phyloP scores from a whole-genome alignment of 1,284 basidiomycete genomes.

The Anthracocystis panici-leucophaei region DNA sequence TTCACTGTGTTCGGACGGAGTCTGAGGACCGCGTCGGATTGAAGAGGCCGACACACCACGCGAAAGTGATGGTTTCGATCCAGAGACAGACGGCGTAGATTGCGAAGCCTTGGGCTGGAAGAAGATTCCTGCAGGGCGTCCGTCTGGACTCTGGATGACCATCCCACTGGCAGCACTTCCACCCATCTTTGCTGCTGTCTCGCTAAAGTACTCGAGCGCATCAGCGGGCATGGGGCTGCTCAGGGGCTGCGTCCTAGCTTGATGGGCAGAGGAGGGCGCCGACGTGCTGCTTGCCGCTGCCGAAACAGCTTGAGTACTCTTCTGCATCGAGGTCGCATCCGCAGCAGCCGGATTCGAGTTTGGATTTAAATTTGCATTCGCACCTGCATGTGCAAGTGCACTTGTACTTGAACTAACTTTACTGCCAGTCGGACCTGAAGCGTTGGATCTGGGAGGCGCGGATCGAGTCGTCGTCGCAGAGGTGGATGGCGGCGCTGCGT shows the following conservation, averaged over 20 bases:
- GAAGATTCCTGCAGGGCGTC: conserved; percentile 91
- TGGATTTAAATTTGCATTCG: conserved; percentile 1
- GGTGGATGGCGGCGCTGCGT: background rate
- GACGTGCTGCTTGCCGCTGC: conserved; percentile 11
- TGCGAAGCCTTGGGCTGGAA: conserved; percentile 78
- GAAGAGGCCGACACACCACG: conserved; percentile 36
- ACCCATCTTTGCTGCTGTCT: conserved; percentile 77
- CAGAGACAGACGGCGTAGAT: conserved; percentile 20
- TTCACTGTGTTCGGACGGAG: conserved; percentile 28
- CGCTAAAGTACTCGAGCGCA: conserved; percentile 87
- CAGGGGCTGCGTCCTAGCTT: conserved; percentile 25
- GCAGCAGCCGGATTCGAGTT: background rate
- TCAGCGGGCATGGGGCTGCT: conserved; percentile 72
- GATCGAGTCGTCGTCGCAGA: conserved; percentile 24
- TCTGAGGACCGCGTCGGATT: conserved; percentile 17
- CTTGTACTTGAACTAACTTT: background rate
- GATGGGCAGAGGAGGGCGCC: conserved; percentile 11
- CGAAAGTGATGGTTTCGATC: conserved; percentile 31
- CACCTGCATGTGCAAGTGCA: too few species aligned
- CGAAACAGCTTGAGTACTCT: conserved; percentile 12
- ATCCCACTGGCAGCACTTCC: conserved; percentile 85
- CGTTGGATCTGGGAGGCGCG: conserved; percentile 7
- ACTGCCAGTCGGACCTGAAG: conserved; percentile 14
- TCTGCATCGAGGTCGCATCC: conserved; percentile 23
- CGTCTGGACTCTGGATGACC: conserved; percentile 90